These are phyloP conservation scores for Dissophora globulifera DNA, from an alignment of 192 early-diverging fungal genomes.

Conservation along the genomic window DNA sequence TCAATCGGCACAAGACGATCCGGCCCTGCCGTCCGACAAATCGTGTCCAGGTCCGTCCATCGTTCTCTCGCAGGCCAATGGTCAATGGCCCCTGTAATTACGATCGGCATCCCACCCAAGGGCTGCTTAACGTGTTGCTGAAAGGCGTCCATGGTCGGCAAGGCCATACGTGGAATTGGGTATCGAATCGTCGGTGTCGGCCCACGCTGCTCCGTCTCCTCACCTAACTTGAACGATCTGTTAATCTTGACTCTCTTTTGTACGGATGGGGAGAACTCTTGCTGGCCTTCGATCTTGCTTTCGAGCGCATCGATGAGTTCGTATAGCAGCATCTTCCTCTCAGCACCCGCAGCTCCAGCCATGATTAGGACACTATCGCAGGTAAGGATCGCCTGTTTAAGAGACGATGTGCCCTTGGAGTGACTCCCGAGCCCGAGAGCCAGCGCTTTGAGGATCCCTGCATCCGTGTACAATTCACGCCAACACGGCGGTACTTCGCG, in stretches of 20 bases:
- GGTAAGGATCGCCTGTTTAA: constrained; percentile 41
- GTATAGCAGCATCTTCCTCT: constrained; percentile 33
- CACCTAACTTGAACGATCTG: not conserved
- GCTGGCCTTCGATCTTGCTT: constrained; percentile 12
- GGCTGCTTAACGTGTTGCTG: constrained; percentile 41
- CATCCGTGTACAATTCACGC: constrained; percentile 62
- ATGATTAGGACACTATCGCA: constrained; percentile 68
- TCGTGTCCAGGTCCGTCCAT: constrained; percentile 72
- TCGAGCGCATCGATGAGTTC: constrained; percentile 36
- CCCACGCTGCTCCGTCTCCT: constrained; percentile 5
- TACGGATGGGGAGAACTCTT: not conserved
- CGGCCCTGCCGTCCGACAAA: constrained; percentile 65
- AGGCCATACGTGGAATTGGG: constrained; percentile 33
- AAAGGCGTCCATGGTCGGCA: constrained; percentile 54
- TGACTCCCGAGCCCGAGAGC: constrained; percentile 9
- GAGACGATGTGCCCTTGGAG: not conserved
- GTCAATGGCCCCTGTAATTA: constrained; percentile 63
- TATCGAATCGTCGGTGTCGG: constrained; percentile 20
- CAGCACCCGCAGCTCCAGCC: constrained; percentile 61
- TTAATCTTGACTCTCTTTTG: constrained; percentile 21
- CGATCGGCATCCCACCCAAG: constrained; percentile 53
- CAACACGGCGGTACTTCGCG: constrained; percentile 62
- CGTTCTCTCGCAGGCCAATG: constrained; percentile 76
- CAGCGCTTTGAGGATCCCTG: constrained; percentile 55
- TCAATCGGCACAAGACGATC: constrained; percentile 86